Evolutionary conservation across 2,329 filamentous ascomycete species (phyloP).

Genomic region (Colletotrichum viniferum): DNA sequence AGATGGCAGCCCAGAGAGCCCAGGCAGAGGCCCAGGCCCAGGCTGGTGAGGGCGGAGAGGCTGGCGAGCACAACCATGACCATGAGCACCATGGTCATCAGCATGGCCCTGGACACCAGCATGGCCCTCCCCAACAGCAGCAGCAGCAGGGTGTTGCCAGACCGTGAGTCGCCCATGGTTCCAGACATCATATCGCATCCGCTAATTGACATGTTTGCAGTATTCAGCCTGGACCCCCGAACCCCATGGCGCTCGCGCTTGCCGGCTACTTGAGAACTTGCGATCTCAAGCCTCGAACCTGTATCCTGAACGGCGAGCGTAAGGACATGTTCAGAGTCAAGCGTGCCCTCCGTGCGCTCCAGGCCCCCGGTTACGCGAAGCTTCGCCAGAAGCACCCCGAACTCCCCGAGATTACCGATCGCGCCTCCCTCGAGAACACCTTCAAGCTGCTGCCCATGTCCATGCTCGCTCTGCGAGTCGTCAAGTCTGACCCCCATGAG

Average conservation of each 20-base stretch:
- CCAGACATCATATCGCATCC: neutral
- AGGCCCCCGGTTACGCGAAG: constrained; percentile 90
- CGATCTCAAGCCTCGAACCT: constrained; percentile 86
- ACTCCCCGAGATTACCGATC: constrained; percentile 86
- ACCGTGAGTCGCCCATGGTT: neutral
- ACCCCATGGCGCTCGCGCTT: constrained; percentile 85
- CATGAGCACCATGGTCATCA: constrained; percentile 27
- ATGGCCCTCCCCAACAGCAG: constrained; percentile 32
- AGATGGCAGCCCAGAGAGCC: constrained; percentile 39
- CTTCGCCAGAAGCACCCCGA: constrained; percentile 87
- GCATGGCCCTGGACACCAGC: constrained; percentile 21
- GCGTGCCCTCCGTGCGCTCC: constrained; percentile 87
- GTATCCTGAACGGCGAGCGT: constrained; percentile 92
- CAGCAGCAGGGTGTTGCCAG: constrained; percentile 26
- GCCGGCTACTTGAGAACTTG: constrained; percentile 86
- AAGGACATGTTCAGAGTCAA: constrained; percentile 99
- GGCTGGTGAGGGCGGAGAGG: neutral
- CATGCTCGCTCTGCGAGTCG: constrained; percentile 88
- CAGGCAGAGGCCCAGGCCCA: neutral
- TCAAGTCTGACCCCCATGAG: constrained; percentile 78
- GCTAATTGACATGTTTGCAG: constrained; percentile 45
- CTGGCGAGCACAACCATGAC: constrained; percentile 28
- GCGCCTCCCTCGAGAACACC: constrained; percentile 85
- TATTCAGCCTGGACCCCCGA: constrained; percentile 80
- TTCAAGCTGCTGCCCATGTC: constrained; percentile 96